These are phyloP conservation scores for Acanthamoeba triangularis DNA, from an alignment of 208 protist species.

Conservation along the genomic window DNA sequence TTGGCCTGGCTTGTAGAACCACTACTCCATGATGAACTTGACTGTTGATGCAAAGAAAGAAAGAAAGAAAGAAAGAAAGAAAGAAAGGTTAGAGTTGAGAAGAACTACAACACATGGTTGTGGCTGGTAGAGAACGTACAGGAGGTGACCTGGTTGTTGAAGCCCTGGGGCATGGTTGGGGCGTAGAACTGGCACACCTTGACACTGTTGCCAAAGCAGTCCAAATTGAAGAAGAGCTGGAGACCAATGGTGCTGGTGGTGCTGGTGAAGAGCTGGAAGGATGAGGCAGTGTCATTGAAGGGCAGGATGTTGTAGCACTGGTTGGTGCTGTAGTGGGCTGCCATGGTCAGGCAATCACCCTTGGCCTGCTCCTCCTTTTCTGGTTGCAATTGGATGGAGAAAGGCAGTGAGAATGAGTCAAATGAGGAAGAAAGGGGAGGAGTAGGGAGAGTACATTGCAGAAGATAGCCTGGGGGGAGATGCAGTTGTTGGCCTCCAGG, in stretches of 20 bases:
- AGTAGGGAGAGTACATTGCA: not conserved
- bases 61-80: too few relatives aligned
- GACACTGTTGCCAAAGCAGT: not conserved
- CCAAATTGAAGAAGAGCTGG: not conserved
- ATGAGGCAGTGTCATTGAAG: not conserved
- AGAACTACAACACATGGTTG: too few relatives aligned
- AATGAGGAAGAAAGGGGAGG: not conserved
- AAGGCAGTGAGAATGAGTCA: too few relatives aligned
- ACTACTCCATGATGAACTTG: too few relatives aligned
- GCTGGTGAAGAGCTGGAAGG: constrained; percentile 42
- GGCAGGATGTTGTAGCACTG: constrained; percentile 26
- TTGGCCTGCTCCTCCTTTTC: not conserved
- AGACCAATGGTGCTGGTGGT: not conserved
- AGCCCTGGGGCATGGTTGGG: not conserved
- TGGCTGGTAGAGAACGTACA: constrained; percentile 42
- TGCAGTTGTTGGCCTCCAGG: not conserved
- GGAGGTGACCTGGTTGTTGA: constrained; percentile 10
- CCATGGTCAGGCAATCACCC: not conserved
- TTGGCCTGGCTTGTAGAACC: too few relatives aligned
- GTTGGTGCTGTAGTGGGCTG: not conserved
- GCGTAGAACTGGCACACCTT: not conserved
- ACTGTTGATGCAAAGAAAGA: too few relatives aligned
- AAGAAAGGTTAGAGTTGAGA: too few relatives aligned
- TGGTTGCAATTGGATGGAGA: too few relatives aligned
- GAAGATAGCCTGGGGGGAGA: not conserved